These are phyloP conservation scores for Lentinus brumalis DNA, from an alignment of 768 basidiomycete species.

Conservation along the genomic window DNA sequence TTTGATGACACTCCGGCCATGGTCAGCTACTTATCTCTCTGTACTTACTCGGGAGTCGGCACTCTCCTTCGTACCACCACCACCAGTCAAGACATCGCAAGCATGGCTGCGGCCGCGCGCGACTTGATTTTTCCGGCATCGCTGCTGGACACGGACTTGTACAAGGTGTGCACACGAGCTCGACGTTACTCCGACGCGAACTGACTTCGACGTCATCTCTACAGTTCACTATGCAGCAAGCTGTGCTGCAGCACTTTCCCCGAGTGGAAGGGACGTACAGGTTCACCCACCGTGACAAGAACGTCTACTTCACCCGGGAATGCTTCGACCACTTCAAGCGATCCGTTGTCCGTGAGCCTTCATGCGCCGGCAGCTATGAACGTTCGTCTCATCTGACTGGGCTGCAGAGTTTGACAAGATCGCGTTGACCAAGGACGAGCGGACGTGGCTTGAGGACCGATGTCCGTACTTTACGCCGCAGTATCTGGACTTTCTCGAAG, in stretches of 20 bases:
- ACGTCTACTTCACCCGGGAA: conserved; percentile 63
- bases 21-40: background rate
- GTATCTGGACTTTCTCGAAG: conserved; percentile 78
- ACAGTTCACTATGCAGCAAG: conserved; percentile 96
- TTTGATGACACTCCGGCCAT: conserved; percentile 1
- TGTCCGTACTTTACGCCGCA: conserved; percentile 74
- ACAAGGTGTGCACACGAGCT: conserved; percentile 66
- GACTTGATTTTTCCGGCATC: conserved; percentile 42
- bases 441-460: conserved; percentile 58
- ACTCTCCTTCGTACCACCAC: background rate
- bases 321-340: conserved; percentile 62
- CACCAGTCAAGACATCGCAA: background rate
- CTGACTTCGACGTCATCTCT: background rate
- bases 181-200: conserved; percentile 1
- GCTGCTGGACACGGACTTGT: conserved; percentile 90
- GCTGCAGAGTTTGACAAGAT: conserved; percentile 71
- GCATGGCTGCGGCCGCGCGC: background rate
- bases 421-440: conserved; percentile 60
- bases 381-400: background rate
- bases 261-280: conserved; percentile 67
- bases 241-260: conserved; percentile 79
- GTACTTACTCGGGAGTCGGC: background rate
- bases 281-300: conserved; percentile 77
- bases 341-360: conserved; percentile 54
- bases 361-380: background rate